A percentile compares a stretch with the other conserved stretches of the same genome.
These are phyloP conservation scores for Trichoderma aggressivum DNA, from an alignment of 2,329 filamentous ascomycete genomes.

Conservation along the genomic window DNA sequence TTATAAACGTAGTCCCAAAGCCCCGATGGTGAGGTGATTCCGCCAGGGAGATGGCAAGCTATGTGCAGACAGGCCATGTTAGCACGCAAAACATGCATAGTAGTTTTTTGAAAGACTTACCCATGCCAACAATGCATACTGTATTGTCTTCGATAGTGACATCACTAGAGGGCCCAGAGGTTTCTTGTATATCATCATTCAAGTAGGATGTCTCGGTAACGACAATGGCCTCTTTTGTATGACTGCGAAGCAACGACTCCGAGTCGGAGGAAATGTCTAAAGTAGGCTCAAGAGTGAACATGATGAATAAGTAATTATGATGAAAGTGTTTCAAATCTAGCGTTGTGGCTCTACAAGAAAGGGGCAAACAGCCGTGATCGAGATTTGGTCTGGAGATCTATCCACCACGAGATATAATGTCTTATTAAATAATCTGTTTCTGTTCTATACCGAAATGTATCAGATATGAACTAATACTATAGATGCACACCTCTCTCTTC, in stretches of 20 bases:
- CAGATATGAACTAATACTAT: neutral
- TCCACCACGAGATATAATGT: neutral
- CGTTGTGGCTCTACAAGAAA: neutral
- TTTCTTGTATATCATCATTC: conserved; percentile 4
- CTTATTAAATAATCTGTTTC: neutral
- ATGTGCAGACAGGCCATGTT: neutral
- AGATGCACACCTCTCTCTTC: neutral
- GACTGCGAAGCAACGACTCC: neutral
- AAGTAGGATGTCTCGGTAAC: neutral
- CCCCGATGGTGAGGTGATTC: conserved; percentile 14
- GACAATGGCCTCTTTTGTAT: conserved; percentile 2
- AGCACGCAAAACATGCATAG: neutral
- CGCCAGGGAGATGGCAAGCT: conserved; percentile 15
- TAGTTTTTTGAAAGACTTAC: neutral
- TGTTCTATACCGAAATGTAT: neutral
- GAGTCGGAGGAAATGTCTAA: conserved; percentile 1
- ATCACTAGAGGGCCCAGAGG: conserved; percentile 5
- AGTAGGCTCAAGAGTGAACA: conserved; percentile 12
- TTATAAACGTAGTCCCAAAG: conserved; percentile 33
- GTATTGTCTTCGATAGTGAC: conserved; percentile 7
- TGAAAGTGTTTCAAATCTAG: neutral
- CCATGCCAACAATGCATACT: conserved; percentile 10
- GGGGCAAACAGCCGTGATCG: neutral
- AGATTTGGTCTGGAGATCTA: neutral
- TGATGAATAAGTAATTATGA: neutral